phyloP scores from a whole-genome alignment of 257 asterid genomes.

The Gentiana macrophylla region DNA sequence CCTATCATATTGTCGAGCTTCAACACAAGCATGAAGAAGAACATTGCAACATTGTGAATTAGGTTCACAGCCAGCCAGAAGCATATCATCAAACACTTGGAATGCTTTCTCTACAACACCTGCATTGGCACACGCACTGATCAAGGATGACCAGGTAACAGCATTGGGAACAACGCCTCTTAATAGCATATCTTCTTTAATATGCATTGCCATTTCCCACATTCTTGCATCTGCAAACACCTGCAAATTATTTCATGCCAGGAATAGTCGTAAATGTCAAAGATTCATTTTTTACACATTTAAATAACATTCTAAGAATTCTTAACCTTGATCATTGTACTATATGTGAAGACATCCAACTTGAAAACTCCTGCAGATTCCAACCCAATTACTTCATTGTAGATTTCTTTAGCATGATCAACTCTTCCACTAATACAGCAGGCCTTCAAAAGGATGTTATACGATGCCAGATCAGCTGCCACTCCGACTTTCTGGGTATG shows the following conservation, averaged over 20 bases:
- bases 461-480: constrained; percentile 57
- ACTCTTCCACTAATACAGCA: constrained; percentile 73
- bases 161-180: constrained; percentile 67
- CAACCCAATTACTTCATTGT: constrained; percentile 43
- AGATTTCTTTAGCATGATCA: constrained; percentile 73
- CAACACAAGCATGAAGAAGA: constrained; percentile 91
- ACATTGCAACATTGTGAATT: constrained; percentile 70
- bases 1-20: constrained; percentile 80
- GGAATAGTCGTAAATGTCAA: constrained; percentile 13
- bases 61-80: constrained; percentile 68
- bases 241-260: constrained; percentile 39
- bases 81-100: constrained; percentile 73
- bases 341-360: constrained; percentile 87
- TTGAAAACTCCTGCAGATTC: constrained; percentile 55
- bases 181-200: constrained; percentile 74
- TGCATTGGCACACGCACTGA: constrained; percentile 84
- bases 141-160: constrained; percentile 82
- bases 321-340: constrained; percentile 80
- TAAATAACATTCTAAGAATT: constrained; percentile 4
- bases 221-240: constrained; percentile 90
- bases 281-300: constrained; percentile 10
- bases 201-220: constrained; percentile 75
- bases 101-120: constrained; percentile 79
- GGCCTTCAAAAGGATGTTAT: constrained; percentile 81
- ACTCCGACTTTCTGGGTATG: constrained; percentile 59